Base-by-base conservation (phyloP, 768 basidiomycete species). In the Lactarius trivialis region DNA sequence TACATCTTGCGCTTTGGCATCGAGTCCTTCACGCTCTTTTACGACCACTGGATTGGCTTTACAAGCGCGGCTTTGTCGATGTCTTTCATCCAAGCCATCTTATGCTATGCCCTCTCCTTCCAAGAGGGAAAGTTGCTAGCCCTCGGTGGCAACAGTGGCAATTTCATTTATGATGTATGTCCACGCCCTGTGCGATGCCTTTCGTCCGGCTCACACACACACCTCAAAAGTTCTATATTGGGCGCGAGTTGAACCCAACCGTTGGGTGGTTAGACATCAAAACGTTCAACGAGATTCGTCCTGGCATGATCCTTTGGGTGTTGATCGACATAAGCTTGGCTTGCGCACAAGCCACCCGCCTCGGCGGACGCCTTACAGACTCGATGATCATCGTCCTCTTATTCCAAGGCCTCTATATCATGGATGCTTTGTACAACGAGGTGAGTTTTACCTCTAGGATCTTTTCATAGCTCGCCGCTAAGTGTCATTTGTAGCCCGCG, bases 171-270 rank as follows among this genome's bases (percentile, higher is more conserved):
- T 72, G 95, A 99, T 71, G 95, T 96, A 66, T 55, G 91, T 77
- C 36, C 30, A 5, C n/a, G 43, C 15, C 28, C 24, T 56, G 24
- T 45, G 24, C 19, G 45, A 56, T n/a, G 19, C 14, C 24, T 15
- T 32, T 36, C 9, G 24, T 30, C 50, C 4, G 55, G 12, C 34
- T 9, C 7, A 21, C 43, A 57, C 9, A 65, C 26, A 21, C 14
- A 2, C 28, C 30, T 48, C 17, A 55, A 33, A 64, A 95, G 92
- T 95, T 90, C 76, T 96, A 82, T 76, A 94, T 96, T 65, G 93
- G 94, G n/a, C 89, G 94, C 55, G 89, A 92, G 70, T 77, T 99
- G 60, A 98, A 98, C 74, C 97, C 97, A 0, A 83, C 85, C 1
- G 82, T 93, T 59, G 86, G 89, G 43, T 78, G 76, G 19, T 82